These are phyloP conservation scores for Fagopyrum esculentum DNA, from an alignment of 148 eudicot species.

Conservation along the genomic window DNA sequence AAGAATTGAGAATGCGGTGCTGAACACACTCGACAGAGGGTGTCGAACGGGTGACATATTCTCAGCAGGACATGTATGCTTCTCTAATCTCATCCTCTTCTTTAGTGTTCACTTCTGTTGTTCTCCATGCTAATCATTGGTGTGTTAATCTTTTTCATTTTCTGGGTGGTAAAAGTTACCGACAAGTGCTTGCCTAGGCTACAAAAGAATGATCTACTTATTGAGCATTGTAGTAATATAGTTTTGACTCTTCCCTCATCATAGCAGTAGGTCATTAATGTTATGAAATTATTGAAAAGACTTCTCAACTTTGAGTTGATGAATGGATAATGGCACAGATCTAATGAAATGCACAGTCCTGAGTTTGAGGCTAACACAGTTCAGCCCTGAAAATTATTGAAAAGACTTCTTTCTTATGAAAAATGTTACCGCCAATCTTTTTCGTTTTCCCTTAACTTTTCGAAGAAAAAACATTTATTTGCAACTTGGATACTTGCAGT, in stretches of 20 bases:
- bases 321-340: not conserved
- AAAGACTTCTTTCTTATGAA: not conserved
- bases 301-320: not conserved
- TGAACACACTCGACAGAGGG: constrained; percentile 67
- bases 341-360: not conserved
- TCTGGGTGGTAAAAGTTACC: not conserved
- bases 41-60: constrained; percentile 85
- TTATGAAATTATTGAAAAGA: not conserved
- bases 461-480: not conserved
- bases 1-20: constrained; percentile 75
- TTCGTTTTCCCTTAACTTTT: not conserved
- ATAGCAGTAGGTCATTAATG: not conserved
- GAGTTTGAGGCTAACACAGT: not conserved
- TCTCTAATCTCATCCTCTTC: not conserved
- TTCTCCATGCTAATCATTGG: not conserved
- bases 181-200: not conserved
- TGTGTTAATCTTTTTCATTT: not conserved
- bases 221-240: not conserved
- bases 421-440: not conserved
- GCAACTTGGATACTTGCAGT: not conserved
- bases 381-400: no score
- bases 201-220: not conserved
- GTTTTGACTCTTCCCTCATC: no score
- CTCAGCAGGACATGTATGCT: constrained; percentile 65
- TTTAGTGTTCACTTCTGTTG: not conserved